phyloP scores from a whole-genome alignment of 352 stramenopile genomes.

The Phytopythium helicoides region DNA sequence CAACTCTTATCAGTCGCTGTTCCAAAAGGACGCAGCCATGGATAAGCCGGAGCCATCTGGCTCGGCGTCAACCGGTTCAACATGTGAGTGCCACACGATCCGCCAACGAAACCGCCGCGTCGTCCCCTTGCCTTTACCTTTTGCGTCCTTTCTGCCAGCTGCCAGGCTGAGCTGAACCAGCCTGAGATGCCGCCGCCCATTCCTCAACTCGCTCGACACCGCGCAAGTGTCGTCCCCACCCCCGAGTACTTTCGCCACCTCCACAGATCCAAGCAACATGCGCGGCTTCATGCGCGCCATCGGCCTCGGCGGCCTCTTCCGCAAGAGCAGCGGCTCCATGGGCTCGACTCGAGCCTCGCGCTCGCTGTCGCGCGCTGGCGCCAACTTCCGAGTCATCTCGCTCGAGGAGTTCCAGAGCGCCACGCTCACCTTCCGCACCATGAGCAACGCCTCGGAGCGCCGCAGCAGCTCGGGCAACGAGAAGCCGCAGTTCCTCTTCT shows the following conservation, averaged over 20 bases:
- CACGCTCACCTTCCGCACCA: conserved; percentile 9
- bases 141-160: too few species aligned
- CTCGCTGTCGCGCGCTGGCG: conserved; percentile 6
- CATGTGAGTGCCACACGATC: too few species aligned
- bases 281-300: conserved; percentile 65
- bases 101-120: too few species aligned
- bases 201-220: conserved; percentile 24
- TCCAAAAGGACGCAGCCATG: too few species aligned
- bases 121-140: too few species aligned
- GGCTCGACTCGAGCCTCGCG: background rate
- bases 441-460: conserved; percentile 15
- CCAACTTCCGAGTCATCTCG: conserved; percentile 33
- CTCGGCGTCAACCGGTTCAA: too few species aligned
- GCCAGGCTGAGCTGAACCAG: too few species aligned
- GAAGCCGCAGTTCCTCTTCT: conserved; percentile 72
- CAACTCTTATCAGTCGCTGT: too few species aligned
- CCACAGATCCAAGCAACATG: conserved; percentile 33
- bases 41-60: too few species aligned
- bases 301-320: conserved; percentile 59
- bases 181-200: background rate
- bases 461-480: conserved; percentile 42
- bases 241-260: conserved; percentile 12
- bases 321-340: conserved; percentile 13
- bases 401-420: conserved; percentile 37
- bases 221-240: conserved; percentile 13